Percentiles rank a stretch among this genome's conserved stretches.
phyloP scores from a whole-genome alignment of 805 yeast genomes.

The Saturnispora dispora region DNA sequence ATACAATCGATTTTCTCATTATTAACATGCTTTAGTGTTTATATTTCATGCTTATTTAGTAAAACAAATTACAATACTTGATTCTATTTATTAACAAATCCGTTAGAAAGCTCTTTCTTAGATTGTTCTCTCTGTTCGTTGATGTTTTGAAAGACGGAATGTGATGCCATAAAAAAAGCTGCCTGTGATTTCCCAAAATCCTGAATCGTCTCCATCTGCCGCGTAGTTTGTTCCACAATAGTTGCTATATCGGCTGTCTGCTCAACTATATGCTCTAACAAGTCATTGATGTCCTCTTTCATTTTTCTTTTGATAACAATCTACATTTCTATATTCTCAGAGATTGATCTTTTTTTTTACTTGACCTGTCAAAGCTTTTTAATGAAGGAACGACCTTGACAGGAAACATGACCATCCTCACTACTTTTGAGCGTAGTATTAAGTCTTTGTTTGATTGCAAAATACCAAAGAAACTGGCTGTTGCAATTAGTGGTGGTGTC shows the following conservation, averaged over 20 bases:
- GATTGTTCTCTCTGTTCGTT: conserved; percentile 21
- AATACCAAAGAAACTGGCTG: conserved; percentile 11
- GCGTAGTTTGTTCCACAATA: conserved; percentile 17
- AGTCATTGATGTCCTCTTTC: conserved; percentile 10
- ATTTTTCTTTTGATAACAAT: neutral
- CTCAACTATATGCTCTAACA: conserved; percentile 17
- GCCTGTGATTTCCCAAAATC: conserved; percentile 23
- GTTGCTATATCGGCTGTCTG: conserved; percentile 17
- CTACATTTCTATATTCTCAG: neutral
- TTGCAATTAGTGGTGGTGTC: conserved; percentile 75
- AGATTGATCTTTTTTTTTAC: neutral
- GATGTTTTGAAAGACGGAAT: conserved; percentile 22
- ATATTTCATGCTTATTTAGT: neutral
- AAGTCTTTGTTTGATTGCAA: neutral
- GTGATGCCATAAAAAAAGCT: conserved; percentile 25
- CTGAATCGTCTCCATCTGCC: conserved; percentile 22
- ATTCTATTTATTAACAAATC: neutral
- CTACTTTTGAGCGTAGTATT: neutral
- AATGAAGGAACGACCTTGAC: neutral
- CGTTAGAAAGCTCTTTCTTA: neutral
- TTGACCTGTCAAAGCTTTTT: neutral
- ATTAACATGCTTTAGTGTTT: conserved; percentile 10
- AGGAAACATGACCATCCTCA: neutral
- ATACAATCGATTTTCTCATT: neutral
- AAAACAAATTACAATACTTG: neutral